Percentiles rank a stretch among this genome's conserved stretches.
Conservation (phyloP, 805 yeast genomes). For the Myxozyma neotropica region DNA sequence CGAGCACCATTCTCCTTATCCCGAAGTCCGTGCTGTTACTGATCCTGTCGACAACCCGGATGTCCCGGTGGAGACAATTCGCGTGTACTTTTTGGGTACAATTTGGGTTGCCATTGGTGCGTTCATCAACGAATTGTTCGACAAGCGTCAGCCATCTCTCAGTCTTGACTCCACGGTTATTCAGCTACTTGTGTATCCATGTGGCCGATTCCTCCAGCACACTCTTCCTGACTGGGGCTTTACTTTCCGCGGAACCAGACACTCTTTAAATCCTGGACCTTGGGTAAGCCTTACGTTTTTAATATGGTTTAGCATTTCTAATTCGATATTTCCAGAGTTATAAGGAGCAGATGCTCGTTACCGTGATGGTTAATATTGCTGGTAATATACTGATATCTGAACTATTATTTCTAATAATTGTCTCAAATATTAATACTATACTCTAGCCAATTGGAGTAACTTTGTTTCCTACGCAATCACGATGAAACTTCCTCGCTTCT, state of each 20-base stretch:
- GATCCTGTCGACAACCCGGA: slow-evolving; percentile 56
- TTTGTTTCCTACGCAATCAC: slow-evolving; percentile 15
- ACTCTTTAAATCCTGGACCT: slow-evolving; percentile 60
- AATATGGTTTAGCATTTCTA: no score
- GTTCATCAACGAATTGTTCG: slow-evolving; percentile 61
- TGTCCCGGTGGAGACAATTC: slow-evolving; percentile 18
- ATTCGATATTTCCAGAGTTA: no score
- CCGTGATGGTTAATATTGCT: slow-evolving; percentile 36
- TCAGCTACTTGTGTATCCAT: slow-evolving; percentile 65
- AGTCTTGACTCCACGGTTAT: slow-evolving; percentile 62
- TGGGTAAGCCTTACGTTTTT: slow-evolving; percentile 46
- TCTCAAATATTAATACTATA: background rate
- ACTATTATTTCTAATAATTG: background rate
- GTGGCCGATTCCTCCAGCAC: slow-evolving; percentile 48
- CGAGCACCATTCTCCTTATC: slow-evolving; percentile 49
- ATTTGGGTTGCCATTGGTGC: slow-evolving; percentile 60
- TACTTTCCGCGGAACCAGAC: slow-evolving; percentile 42
- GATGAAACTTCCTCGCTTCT: slow-evolving; percentile 50
- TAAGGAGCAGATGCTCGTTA: slow-evolving; percentile 57
- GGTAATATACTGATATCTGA: background rate
- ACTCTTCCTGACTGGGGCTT: slow-evolving; percentile 24
- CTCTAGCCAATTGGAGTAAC: slow-evolving; percentile 15
- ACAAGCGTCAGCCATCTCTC: slow-evolving; percentile 60
- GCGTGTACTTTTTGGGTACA: slow-evolving; percentile 49
- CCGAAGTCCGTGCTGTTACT: slow-evolving; percentile 68